Conservation (phyloP, 2,329 filamentous ascomycete genomes). For the Macroventuria anomochaeta region DNA sequence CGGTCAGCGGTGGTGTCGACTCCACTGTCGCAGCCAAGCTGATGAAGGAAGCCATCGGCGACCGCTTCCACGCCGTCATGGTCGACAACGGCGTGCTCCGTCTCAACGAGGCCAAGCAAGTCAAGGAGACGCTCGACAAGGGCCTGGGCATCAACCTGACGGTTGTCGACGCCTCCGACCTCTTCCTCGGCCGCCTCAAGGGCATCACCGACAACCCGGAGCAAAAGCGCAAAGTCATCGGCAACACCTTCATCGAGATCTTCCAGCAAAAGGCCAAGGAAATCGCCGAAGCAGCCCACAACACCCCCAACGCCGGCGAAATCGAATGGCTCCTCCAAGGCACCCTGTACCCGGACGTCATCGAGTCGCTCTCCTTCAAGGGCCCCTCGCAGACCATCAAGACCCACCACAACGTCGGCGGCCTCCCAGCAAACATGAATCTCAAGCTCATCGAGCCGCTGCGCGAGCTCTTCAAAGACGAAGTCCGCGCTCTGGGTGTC, state of each 20-base stretch:
- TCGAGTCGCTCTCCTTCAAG: conserved; percentile 75
- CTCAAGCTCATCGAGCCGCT: conserved; percentile 80
- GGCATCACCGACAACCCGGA: conserved; percentile 80
- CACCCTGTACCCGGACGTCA: conserved; percentile 78
- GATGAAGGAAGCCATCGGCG: conserved; percentile 85
- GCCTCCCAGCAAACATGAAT: conserved; percentile 67
- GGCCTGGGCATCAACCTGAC: conserved; percentile 91
- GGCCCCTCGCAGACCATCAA: conserved; percentile 75
- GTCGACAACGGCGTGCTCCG: conserved; percentile 89
- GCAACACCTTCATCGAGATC: conserved; percentile 78
- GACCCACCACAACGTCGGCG: conserved; percentile 76
- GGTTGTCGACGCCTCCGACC: conserved; percentile 78
- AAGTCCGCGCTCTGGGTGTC: conserved; percentile 73
- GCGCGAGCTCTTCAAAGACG: conserved; percentile 82
- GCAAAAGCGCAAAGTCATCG: conserved; percentile 90
- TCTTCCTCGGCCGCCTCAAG: conserved; percentile 77
- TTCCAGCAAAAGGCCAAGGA: conserved; percentile 80
- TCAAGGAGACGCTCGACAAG: conserved; percentile 78
- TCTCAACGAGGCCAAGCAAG: conserved; percentile 80
- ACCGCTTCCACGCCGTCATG: conserved; percentile 83
- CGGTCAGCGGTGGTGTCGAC: conserved; percentile 85
- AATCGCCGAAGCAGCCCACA: conserved; percentile 74
- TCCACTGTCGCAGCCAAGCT: conserved; percentile 85
- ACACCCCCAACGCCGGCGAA: conserved; percentile 71
- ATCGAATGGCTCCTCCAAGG: conserved; percentile 90